Evolutionary conservation across 2,329 filamentous ascomycete genomes (phyloP).

Genomic region (Capronia epimyces): DNA sequence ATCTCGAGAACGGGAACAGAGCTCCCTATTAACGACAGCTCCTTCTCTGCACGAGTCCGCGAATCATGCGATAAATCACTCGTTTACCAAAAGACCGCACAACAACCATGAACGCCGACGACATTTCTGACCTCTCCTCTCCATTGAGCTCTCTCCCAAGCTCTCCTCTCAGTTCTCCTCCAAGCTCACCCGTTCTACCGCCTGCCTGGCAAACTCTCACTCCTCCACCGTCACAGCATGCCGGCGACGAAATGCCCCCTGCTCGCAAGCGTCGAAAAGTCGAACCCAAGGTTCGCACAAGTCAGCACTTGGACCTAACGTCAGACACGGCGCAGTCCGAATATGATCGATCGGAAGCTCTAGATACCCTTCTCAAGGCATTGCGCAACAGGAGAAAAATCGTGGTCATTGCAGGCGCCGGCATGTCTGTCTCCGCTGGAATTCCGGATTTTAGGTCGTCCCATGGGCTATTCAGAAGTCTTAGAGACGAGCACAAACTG

Average conservation of each 20-base stretch:
- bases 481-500: conserved; percentile 80
- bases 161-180: conserved; percentile 40
- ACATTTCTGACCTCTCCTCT: conserved; percentile 23
- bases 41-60: conserved; percentile 3
- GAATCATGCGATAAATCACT: conserved; percentile 23
- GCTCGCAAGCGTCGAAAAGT: conserved; percentile 69
- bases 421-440: conserved; percentile 93
- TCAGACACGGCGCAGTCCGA: conserved; percentile 32
- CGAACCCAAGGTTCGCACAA: conserved; percentile 64
- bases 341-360: conserved; percentile 53
- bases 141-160: conserved; percentile 34
- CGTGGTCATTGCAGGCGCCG: conserved; percentile 90
- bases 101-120: conserved; percentile 21
- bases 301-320: conserved; percentile 71
- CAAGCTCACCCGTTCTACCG: conserved; percentile 37
- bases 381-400: conserved; percentile 91
- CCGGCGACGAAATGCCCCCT: conserved; percentile 60
- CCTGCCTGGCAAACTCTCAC: conserved; percentile 37
- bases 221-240: conserved; percentile 42
- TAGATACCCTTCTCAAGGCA: conserved; percentile 66
- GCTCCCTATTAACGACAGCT: neutral
- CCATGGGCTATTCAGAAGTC: conserved; percentile 77
- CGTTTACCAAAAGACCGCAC: conserved; percentile 2
- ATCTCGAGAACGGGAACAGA: neutral
- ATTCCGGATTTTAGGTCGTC: conserved; percentile 96